Base-by-base conservation (phyloP, 306 rosid species). In the Castanea sativa region DNA sequence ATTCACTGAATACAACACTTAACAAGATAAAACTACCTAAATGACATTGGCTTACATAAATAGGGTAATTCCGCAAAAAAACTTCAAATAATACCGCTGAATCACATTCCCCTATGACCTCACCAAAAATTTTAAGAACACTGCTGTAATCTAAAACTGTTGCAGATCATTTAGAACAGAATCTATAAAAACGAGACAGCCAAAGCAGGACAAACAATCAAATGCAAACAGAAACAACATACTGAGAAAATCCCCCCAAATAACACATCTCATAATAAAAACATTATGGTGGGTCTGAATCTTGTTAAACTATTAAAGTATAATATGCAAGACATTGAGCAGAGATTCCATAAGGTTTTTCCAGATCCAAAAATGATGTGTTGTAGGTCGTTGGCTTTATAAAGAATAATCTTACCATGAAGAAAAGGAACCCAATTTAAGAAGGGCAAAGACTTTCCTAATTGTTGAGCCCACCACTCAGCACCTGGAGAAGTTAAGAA, bases 391-490 rank as follows among this genome's bases (percentile, higher is more conserved):
- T 77, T 71, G 29, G 65, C 55, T 61, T 30, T 71, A 25, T 13
- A 29, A 82, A 74, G 55, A 57, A 29, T 5, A 75, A 51, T 56
- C 90, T 80, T 90, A 93, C 99, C 96, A 71, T 35, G 72, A 49
- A 91, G 6, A 78, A 81, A 69, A 55, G 98, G 97, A 75, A 91
- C 69, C 99, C 99, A 93, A 73, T 89, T 84, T 74, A 96, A 81
- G 75, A 90, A 67, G 29, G 98, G 97, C 15, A 95, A 2, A 69
- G 97, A 95, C 82, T 85, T 89, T 25, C 92, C 92, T 81, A 90
- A 84, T 70, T 77, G 82, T 67, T 91, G 94, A 84, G 80, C 91
- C 98, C 98, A 95, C 97, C 99, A 93, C 75, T 87, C 93, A 78
- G 97, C 89, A 88, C 98, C 99, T 95, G 86, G 67, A 84, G 53